Base-by-base conservation (phyloP, 192 early-diverging fungal species). In the Coemansia sp. region DNA sequence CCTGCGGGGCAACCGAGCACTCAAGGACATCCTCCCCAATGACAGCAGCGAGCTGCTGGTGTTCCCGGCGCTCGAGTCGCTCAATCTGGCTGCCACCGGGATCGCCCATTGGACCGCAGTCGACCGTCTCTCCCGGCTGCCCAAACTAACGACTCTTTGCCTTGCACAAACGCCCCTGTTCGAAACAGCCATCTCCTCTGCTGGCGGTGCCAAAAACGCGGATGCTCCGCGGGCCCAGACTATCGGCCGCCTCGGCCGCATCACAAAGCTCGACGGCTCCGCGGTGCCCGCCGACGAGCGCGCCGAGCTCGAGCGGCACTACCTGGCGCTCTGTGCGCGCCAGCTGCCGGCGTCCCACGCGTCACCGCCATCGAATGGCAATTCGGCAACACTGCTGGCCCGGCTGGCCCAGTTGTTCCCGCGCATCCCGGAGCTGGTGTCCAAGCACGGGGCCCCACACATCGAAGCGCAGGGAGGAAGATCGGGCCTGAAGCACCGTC, bases 241-340 rank as follows among this genome's bases (percentile, higher is more conserved):
- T 1, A 32, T 83, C 10, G 72, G 61, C 0, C 41, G 73, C 3
- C 45, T 83, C 19, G 61, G 66, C 0, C 11, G 63, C 3, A 18
- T 82, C 0, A 21, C 26, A 0, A 77, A 73, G 10, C 71, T 82
- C 6, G 79, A 82, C 8, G 68, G 79, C 16, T 52, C 79, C 0
- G 2, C 46, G 5, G 63, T 82, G 11, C 37, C 68, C 11, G 15
- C 48, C 0, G 51, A 63, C 9, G 81, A 83, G 37, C 72, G 81
- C 16, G 68, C 68, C 5, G 81, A 83, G n/a, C 71, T 83, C 63
- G 81, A 83, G n/a, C 72, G 75, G 13, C 73, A 72, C 45, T 83
- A 73, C 48, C 49, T 82, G 37, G 41, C 56, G 1, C 69, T 69
- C 0, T 72, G 69, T 15, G 68, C 75, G 6, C 64, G 64, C 51